These are phyloP conservation scores for Echites panduratus DNA, from an alignment of 257 asterid genomes.

Conservation along the genomic window DNA sequence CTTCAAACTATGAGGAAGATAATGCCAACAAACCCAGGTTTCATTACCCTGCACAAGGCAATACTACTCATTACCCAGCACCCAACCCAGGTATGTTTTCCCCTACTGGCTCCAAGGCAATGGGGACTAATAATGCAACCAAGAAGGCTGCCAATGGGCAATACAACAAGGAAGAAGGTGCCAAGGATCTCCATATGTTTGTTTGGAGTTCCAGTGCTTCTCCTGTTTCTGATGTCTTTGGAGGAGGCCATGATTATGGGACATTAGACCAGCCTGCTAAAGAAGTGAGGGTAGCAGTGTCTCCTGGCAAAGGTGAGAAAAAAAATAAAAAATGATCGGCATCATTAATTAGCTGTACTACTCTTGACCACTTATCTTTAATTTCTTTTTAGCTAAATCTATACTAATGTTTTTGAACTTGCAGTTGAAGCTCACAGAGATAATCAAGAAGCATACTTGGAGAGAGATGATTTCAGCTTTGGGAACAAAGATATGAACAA, in stretches of 20 bases:
- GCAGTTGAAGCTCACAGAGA: constrained; percentile 43
- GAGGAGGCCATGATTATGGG: constrained; percentile 64
- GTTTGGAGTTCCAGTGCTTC: constrained; percentile 96
- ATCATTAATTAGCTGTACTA: neutral
- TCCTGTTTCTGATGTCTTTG: constrained; percentile 86
- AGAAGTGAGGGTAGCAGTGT: constrained; percentile 54
- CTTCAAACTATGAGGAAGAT: constrained; percentile 79
- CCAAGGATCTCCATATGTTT: constrained; percentile 78
- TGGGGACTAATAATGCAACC: constrained; percentile 21
- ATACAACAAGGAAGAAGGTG: constrained; percentile 42
- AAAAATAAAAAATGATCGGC: neutral
- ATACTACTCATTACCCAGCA: constrained; percentile 43
- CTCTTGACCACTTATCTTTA: neutral
- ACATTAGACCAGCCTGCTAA: constrained; percentile 50
- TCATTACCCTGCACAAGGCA: constrained; percentile 29
- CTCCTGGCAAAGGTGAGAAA: constrained; percentile 57
- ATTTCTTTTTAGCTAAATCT: neutral
- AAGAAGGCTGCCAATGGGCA: constrained; percentile 47
- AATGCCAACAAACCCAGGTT: constrained; percentile 42
- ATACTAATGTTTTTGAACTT: neutral
- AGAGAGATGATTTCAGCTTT: constrained; percentile 58
- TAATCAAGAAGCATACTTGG: constrained; percentile 45
- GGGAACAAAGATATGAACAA: constrained; percentile 46
- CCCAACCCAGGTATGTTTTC: constrained; percentile 87
- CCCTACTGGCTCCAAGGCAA: constrained; percentile 34